Evolutionary conservation across 768 basidiomycete species (phyloP).

Genomic region (Amanita phalloides): DNA sequence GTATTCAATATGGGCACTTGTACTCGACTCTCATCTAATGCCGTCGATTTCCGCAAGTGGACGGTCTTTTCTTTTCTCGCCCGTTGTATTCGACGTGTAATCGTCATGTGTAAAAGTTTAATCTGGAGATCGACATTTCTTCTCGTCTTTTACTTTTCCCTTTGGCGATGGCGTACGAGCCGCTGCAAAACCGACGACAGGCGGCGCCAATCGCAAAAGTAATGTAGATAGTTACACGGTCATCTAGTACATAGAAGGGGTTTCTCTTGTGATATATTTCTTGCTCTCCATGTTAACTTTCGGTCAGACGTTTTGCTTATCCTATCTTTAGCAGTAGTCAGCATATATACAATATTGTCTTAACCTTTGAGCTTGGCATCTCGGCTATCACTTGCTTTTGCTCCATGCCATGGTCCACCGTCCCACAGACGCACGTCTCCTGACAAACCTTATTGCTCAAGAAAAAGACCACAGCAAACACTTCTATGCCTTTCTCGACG

Average conservation of each 20-base stretch:
- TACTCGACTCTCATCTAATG: neutral
- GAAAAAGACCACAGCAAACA: conserved; percentile 68
- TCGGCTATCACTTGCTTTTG: neutral
- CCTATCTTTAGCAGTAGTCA: neutral
- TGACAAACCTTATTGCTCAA: conserved; percentile 52
- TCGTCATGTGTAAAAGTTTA: conserved; percentile 2
- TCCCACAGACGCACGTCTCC: conserved; percentile 61
- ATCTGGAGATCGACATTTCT: conserved; percentile 1
- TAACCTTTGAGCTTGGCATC: too few species aligned
- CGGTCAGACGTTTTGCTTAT: neutral
- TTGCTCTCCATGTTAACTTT: neutral
- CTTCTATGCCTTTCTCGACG: conserved; percentile 42
- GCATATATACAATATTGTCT: too few species aligned
- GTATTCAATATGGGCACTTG: conserved; percentile 1
- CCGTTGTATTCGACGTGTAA: conserved; percentile 6
- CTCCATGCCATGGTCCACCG: conserved; percentile 53
- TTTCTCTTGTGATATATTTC: conserved; percentile 3
- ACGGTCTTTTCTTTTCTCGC: neutral
- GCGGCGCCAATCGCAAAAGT: conserved; percentile 5
- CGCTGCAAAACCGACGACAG: neutral
- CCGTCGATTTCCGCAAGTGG: neutral
- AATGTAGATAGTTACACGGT: neutral
- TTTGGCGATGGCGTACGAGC: neutral
- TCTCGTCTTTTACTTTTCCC: neutral
- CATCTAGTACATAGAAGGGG: conserved; percentile 5